Evolutionary conservation across 495 filamentous ascomycete species (phyloP), one percentile per base, ranked within the genome.

Genomic region (Lindgomyces ingoldianus): DNA sequence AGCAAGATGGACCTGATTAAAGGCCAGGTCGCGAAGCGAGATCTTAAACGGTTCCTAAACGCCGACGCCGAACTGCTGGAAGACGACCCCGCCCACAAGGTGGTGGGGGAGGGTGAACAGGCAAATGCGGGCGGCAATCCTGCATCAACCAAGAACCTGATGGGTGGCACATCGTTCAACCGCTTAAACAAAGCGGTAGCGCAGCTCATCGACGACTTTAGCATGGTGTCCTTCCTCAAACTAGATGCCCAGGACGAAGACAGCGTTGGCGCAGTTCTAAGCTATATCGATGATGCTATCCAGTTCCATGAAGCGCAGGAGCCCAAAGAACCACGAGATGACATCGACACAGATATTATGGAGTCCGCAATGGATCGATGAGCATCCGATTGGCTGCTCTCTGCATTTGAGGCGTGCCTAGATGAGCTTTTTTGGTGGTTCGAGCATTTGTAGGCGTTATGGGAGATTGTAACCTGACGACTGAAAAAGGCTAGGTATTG

Each of bases 301-400:
- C 95, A 97, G 66, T 98, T 85, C 75, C 91, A 96, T 71, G 94
- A 98, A 69, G 92, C 94, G 12, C 94, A 98, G 73, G 94, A 98
- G 72, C 94, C 94, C 0, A 85, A 82, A 70, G 95, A 96, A 73
- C 84, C 93, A 21, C 83, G 84, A 19, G 93, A 96, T 57, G 87
- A 88, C 14, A 2, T 57, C 3, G 60, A 64, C 18, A 27, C 24
- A 4, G 60, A 57, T 14, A 36, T 57, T 12, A 45, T 45, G 2
- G 59, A 62, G 49, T 46, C 59, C 27, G 46, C 46, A 11, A 61
- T 61, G 57, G 57, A 61, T 25, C 41, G 56, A 51, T 51, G 29
- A 41, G n/a, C 8, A 6, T 27, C 33, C 33, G 14, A 39, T 39
- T 6, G 33, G 33, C 33, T 39, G 33, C 6, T 39, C 14, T 14